Percentiles rank a stretch among this genome's conserved stretches.
phyloP scores from a whole-genome alignment of 139 green algal species.

The Chlorella sp. region DNA sequence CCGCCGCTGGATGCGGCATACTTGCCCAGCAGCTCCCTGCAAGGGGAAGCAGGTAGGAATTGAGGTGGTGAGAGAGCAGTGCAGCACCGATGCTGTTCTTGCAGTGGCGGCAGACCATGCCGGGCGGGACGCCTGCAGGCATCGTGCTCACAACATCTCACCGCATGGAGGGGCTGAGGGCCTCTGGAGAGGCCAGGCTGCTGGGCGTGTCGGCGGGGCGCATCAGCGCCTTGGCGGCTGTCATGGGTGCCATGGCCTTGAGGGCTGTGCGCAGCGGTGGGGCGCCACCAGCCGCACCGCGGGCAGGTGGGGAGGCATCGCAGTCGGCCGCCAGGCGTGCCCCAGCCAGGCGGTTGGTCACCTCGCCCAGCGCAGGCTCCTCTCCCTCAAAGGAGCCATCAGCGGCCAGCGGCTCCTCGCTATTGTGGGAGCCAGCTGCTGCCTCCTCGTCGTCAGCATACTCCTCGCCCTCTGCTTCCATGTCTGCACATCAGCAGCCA shows the following conservation, averaged over 20 bases:
- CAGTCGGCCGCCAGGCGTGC: not conserved
- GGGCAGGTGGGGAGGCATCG: not conserved
- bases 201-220: slow-evolving; percentile 23
- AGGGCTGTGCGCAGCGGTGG: slow-evolving; percentile 3
- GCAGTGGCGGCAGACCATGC: not conserved
- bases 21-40: slow-evolving; percentile 49
- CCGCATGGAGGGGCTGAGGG: slow-evolving; percentile 46
- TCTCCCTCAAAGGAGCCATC: too few relatives aligned
- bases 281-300: not conserved
- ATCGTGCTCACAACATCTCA: not conserved
- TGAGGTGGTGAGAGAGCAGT: not conserved
- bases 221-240: slow-evolving; percentile 24
- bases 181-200: slow-evolving; percentile 33
- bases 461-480: not conserved
- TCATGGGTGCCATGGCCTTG: slow-evolving; percentile 38
- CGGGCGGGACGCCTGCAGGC: not conserved
- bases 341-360: slow-evolving; percentile 18
- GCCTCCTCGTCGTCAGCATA: not conserved
- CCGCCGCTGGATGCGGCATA: slow-evolving; percentile 31
- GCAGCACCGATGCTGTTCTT: not conserved
- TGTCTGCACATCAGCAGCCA: not conserved
- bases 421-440: not conserved
- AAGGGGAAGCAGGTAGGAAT: not conserved
- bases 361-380: not conserved
- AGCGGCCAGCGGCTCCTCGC: not conserved